These are phyloP conservation scores for Pisolithus microcarpus DNA, from an alignment of 768 basidiomycete genomes.

Conservation along the genomic window DNA sequence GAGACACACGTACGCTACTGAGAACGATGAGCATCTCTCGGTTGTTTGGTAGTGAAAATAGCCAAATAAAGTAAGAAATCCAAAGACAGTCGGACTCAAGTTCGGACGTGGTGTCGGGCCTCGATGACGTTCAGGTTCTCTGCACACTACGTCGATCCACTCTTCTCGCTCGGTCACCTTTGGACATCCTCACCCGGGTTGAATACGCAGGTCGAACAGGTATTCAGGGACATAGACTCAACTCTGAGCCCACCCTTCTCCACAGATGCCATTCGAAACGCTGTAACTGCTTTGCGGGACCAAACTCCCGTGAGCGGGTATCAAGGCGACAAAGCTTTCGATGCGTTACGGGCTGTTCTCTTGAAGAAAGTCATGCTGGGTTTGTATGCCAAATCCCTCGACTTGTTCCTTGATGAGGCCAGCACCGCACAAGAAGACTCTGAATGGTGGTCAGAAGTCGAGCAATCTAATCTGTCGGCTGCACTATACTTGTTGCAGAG, in stretches of 20 bases:
- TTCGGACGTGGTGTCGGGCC: too few relatives aligned
- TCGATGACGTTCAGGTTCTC: slow-evolving; percentile 11
- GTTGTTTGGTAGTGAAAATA: too few relatives aligned
- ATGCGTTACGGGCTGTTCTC: slow-evolving; percentile 28
- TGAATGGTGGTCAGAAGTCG: slow-evolving; percentile 77
- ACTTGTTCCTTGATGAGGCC: slow-evolving; percentile 60
- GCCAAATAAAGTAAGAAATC: too few relatives aligned
- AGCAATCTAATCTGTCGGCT: slow-evolving; percentile 49
- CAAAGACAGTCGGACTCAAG: too few relatives aligned
- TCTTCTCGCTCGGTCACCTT: slow-evolving; percentile 13
- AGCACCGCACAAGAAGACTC: slow-evolving; percentile 66
- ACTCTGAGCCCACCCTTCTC: slow-evolving; percentile 18
- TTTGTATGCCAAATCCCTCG: slow-evolving; percentile 60
- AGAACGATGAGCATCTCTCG: too few relatives aligned
- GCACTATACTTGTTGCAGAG: slow-evolving; percentile 73
- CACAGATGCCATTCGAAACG: slow-evolving; percentile 10
- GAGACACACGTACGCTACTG: slow-evolving; percentile 22
- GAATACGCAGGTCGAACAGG: slow-evolving; percentile 6
- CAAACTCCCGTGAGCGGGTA: slow-evolving; percentile 28
- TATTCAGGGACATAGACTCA: slow-evolving; percentile 11
- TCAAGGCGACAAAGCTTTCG: slow-evolving; percentile 4
- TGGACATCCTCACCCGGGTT: slow-evolving; percentile 4
- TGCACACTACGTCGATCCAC: slow-evolving; percentile 21
- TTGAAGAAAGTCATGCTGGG: slow-evolving; percentile 44
- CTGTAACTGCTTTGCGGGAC: slow-evolving; percentile 11